Evolutionary conservation across 2,329 filamentous ascomycete genomes (phyloP), one percentile per base, ranked within the genome.

Genomic region (Penicillium digitatum): DNA sequence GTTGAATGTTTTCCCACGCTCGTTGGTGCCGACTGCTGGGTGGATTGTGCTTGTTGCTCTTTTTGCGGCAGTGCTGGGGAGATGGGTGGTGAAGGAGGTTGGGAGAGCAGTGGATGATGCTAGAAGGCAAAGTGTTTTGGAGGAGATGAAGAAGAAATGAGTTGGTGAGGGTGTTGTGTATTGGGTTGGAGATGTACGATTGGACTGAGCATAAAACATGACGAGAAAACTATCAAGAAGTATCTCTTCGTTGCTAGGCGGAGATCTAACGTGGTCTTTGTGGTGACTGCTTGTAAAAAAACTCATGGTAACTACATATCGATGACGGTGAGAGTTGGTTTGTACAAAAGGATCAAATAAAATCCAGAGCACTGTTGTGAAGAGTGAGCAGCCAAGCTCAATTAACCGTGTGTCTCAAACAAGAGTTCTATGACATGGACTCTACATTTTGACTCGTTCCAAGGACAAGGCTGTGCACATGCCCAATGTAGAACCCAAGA

Each of bases 1-100:
- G 38, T 75, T 87, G 66, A 94, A 95, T 75, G 68, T 91, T 16
- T 79, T 97, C 49, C 94, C 94, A 12, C 79, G 79, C 48, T 95
- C 91, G 4, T 77, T 97, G 16, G 66, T 88, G 22, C 86, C 89
- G 20, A 93, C 88, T 1, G 83, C 83, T 12, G 76, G 75, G 34
- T 95, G 91, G 72, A 79, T 95, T 51, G 65, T 80, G 4, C 62
- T 82, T 3, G 80, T 95, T 51, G 83, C 84, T 11, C 58, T 79
- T 35, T 62, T 75, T 37, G 77, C 79, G 27, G 82, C 79, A 72
- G 77, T 79, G 45, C 56, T 84, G 37, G 67, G 62, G 6, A 57
- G 64, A 20, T 69, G 66, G 65, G 48, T 70, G 7, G 57, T 59
- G 14, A 56, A 49, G 14, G 62, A 68, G 43, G 53, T 74, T 48